phyloP scores from a whole-genome alignment of 176 grass and related monocot genomes.

The Aegilops bicornis region DNA sequence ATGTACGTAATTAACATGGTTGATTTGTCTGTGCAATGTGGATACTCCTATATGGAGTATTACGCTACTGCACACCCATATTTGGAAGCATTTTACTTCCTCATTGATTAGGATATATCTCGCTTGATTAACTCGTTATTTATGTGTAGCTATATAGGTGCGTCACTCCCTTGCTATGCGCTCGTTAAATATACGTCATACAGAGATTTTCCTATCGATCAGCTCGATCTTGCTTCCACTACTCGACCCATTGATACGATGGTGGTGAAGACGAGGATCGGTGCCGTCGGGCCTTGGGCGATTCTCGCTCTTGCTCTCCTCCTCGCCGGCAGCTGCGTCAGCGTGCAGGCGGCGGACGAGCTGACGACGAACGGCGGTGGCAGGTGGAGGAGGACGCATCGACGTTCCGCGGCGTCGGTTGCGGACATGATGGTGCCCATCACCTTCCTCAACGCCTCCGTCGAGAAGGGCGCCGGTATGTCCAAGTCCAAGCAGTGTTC shows the following conservation, averaged over 20 bases:
- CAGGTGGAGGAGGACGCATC: background rate
- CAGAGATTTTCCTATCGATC: background rate
- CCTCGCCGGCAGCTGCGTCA: conserved; percentile 10
- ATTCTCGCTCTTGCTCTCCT: background rate
- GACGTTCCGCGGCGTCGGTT: background rate
- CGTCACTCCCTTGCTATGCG: conserved; percentile 49
- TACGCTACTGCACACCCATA: background rate
- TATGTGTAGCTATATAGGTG: conserved; percentile 35
- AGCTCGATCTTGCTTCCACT: background rate
- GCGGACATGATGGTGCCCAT: conserved; percentile 49
- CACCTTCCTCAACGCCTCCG: conserved; percentile 63
- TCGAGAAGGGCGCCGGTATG: conserved; percentile 63
- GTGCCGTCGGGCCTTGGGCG: background rate
- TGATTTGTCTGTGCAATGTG: background rate
- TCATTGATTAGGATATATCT: background rate
- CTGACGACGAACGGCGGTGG: background rate
- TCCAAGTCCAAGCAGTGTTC: background rate
- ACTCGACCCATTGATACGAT: background rate
- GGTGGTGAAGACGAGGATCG: background rate
- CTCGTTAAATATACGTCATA: background rate
- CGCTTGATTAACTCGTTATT: background rate
- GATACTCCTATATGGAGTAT: background rate
- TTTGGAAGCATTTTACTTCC: background rate
- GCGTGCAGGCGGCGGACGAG: background rate
- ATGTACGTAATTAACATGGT: background rate